Base-by-base conservation (phyloP, 768 basidiomycete genomes). In the Hericium erinaceus region DNA sequence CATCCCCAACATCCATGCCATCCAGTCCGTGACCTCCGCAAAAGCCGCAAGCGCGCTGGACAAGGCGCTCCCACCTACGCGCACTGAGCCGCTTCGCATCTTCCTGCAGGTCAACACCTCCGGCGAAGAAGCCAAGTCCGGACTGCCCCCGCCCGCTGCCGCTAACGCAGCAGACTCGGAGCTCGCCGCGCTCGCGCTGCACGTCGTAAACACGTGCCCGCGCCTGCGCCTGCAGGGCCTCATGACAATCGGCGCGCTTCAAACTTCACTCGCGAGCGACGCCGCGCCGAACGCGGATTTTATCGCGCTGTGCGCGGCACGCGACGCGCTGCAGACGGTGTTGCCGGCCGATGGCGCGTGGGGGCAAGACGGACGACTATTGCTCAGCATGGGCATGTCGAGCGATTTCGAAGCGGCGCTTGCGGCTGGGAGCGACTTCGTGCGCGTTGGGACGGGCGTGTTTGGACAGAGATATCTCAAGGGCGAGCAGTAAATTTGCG, bases 341-440 rank as follows among this genome's bases (percentile, higher is more conserved):
- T 71, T 92, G 57, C 59, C 60, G 11, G 58, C 52, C 20, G 65
- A 66, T 55, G 57, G 52, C 44, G 64, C 56, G 33, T 81, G 80
- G 0, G 86, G 85, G 12, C 70, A 75, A 24, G 76, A 76, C 24
- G 81, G 82, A 13, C 69, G 67, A 59, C 67, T 92, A 54, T 26
- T 85, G 64, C 66, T 92, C 68, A 92, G 90, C 58, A 98, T 97
- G 94, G 95, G 95, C 7, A 98, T 98, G 95, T 95, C 92, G 53
- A 87, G 85, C 60, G 95, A 98, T 66, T 98, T 93, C 65, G 90
- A 87, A 68, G 81, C 84, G 28, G 97, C 95, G 4, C 70, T 98
- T 52, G 79, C 75, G 68, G 82, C 84, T 12, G 95, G 94, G 1
- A 89, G 91, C 64, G 85, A 91, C 65, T 82, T 92, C 49, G 94